phyloP scores from a whole-genome alignment of 2,329 filamentous ascomycete species.

The Thyridium curvatum region DNA sequence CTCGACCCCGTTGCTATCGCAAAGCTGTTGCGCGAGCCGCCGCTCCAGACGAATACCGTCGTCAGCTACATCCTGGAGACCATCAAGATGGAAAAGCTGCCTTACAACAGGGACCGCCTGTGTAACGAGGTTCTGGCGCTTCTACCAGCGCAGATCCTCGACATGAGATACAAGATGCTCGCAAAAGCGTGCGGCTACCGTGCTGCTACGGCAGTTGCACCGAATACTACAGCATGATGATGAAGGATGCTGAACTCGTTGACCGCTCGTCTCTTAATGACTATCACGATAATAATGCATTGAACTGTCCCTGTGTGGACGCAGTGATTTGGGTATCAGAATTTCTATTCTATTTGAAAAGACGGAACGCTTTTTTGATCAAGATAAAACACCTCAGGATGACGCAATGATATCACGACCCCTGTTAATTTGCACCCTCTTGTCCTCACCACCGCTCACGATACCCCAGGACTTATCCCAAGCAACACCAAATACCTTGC shows the following conservation, averaged over 20 bases:
- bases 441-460: slow-evolving; percentile 88
- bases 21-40: slow-evolving; percentile 50
- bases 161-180: slow-evolving; percentile 19
- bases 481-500: slow-evolving; percentile 81
- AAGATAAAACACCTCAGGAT: slow-evolving; percentile 1
- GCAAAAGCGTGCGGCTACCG: slow-evolving; percentile 12
- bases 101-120: slow-evolving; percentile 40
- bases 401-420: slow-evolving; percentile 45
- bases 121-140: slow-evolving; percentile 33
- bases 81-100: slow-evolving; percentile 42
- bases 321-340: no score
- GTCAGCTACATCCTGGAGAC: slow-evolving; percentile 52
- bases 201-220: neutral
- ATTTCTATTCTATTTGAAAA: no score
- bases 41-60: slow-evolving; percentile 50
- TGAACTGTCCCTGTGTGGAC: no score
- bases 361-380: neutral
- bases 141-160: slow-evolving; percentile 16
- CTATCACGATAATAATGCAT: no score
- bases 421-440: slow-evolving; percentile 85
- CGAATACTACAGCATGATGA: neutral
- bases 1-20: slow-evolving; percentile 45
- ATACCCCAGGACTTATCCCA: slow-evolving; percentile 88
- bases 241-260: no score
- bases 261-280: no score